phyloP scores from a whole-genome alignment of 2,329 filamentous ascomycete genomes.

The Alternaria longipes region DNA sequence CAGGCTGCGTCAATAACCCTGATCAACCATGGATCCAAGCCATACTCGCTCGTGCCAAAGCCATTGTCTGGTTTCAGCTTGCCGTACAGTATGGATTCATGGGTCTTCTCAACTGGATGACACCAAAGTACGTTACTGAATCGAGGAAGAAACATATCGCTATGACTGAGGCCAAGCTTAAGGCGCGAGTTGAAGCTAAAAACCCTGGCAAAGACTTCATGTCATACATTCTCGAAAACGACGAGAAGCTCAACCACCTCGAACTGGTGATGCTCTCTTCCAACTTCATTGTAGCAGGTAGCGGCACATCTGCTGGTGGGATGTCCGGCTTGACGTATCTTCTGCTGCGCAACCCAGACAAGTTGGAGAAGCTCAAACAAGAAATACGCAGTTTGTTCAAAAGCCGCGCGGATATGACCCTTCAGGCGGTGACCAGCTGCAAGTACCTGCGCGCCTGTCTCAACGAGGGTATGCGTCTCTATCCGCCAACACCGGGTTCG shows the following conservation, averaged over 20 bases:
- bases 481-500: slow-evolving; percentile 23
- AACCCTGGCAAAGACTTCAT: slow-evolving; percentile 16
- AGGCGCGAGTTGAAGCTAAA: slow-evolving; percentile 10
- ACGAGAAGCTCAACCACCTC: slow-evolving; percentile 17
- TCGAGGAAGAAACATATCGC: slow-evolving; percentile 17
- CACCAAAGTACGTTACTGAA: slow-evolving; percentile 9
- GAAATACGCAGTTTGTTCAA: slow-evolving; percentile 22
- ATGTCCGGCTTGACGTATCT: slow-evolving; percentile 17
- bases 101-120: slow-evolving; percentile 13
- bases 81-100: slow-evolving; percentile 15
- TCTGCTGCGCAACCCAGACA: slow-evolving; percentile 19
- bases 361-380: slow-evolving; percentile 18
- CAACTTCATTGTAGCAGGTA: slow-evolving; percentile 35
- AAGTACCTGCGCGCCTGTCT: slow-evolving; percentile 28
- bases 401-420: slow-evolving; percentile 20
- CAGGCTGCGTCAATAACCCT: slow-evolving; percentile 14
- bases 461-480: slow-evolving; percentile 28
- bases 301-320: slow-evolving; percentile 36
- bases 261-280: slow-evolving; percentile 18
- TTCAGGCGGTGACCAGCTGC: slow-evolving; percentile 7
- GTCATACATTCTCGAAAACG: slow-evolving; percentile 15
- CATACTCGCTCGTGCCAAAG: slow-evolving; percentile 13
- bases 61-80: slow-evolving; percentile 18
- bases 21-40: slow-evolving; percentile 18
- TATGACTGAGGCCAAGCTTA: slow-evolving; percentile 15